Conservation (phyloP, 306 rosid genomes). For the Lagenaria siceraria region DNA sequence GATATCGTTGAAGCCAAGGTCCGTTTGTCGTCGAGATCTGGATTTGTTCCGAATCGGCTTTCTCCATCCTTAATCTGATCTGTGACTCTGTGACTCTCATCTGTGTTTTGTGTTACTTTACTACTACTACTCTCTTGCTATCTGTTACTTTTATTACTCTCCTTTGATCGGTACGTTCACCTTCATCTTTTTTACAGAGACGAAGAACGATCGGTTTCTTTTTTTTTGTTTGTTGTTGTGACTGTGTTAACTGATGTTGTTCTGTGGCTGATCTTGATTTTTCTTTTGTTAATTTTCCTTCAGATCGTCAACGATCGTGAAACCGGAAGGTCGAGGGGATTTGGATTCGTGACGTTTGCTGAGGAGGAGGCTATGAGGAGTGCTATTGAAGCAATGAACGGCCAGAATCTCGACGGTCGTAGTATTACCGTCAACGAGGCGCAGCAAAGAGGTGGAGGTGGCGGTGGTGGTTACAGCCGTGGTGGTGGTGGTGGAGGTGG, state of each 20-base stretch:
- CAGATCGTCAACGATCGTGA: constrained; percentile 88
- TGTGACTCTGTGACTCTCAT: constrained; percentile 36
- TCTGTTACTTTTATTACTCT: constrained; percentile 35
- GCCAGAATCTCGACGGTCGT: constrained; percentile 75
- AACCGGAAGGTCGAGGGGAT: constrained; percentile 88
- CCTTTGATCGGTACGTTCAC: constrained; percentile 73
- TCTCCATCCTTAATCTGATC: constrained; percentile 38
- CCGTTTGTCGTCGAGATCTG: constrained; percentile 75
- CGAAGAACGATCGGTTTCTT: constrained; percentile 73
- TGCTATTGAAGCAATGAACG: constrained; percentile 87
- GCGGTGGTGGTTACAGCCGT: constrained; percentile 27
- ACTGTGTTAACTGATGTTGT: accelerated
- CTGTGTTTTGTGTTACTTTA: constrained; percentile 65
- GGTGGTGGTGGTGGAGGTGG: constrained; percentile 39
- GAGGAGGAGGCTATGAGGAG: constrained; percentile 65
- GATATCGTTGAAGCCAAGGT: constrained; percentile 84
- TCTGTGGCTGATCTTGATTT: constrained; percentile 4
- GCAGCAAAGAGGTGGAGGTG: constrained; percentile 62
- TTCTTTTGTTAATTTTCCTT: not conserved
- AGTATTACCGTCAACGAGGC: constrained; percentile 91
- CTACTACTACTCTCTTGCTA: constrained; percentile 25
- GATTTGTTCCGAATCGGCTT: constrained; percentile 52
- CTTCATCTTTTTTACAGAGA: constrained; percentile 55
- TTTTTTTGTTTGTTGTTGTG: not conserved
- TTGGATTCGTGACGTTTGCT: constrained; percentile 78